Percentiles rank a stretch among this genome's conserved stretches.
phyloP scores from a whole-genome alignment of 129 eudicot species.

The Chrysanthemum lavandulifolium region DNA sequence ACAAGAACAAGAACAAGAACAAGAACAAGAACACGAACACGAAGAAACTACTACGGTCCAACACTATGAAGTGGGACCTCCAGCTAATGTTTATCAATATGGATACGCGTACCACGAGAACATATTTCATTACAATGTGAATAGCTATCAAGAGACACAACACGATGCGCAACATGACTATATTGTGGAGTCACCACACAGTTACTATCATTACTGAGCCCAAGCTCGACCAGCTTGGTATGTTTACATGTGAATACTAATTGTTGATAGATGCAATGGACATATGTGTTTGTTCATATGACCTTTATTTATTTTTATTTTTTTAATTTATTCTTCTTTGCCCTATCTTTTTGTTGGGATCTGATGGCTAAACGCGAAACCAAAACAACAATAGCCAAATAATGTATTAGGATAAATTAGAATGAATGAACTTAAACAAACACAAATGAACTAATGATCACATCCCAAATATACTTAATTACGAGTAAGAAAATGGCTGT shows the following conservation, averaged over 20 bases:
- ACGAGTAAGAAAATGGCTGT: no score
- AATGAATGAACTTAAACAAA: no score
- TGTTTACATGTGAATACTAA: slow-evolving; percentile 28
- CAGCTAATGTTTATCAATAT: slow-evolving; percentile 36
- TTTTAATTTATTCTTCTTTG: not conserved
- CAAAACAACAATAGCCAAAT: no score
- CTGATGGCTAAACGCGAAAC: no score
- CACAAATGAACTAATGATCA: no score
- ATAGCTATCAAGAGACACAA: slow-evolving; percentile 26
- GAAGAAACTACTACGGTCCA: slow-evolving; percentile 38
- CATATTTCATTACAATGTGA: slow-evolving; percentile 38
- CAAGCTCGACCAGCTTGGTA: not conserved
- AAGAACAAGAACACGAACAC: slow-evolving; percentile 42
- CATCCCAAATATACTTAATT: no score
- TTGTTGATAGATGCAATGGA: slow-evolving; percentile 19
- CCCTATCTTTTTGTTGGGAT: not conserved
- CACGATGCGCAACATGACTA: slow-evolving; percentile 29
- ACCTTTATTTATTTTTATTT: not conserved
- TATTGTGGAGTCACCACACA: slow-evolving; percentile 36
- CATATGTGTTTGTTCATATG: not conserved
- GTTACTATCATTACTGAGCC: slow-evolving; percentile 44
- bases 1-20: no score
- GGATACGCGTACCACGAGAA: slow-evolving; percentile 39
- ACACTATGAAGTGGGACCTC: slow-evolving; percentile 51
- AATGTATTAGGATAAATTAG: no score